Base-by-base conservation (phyloP, 192 early-diverging fungal genomes). In the Allomyces javanicus region DNA sequence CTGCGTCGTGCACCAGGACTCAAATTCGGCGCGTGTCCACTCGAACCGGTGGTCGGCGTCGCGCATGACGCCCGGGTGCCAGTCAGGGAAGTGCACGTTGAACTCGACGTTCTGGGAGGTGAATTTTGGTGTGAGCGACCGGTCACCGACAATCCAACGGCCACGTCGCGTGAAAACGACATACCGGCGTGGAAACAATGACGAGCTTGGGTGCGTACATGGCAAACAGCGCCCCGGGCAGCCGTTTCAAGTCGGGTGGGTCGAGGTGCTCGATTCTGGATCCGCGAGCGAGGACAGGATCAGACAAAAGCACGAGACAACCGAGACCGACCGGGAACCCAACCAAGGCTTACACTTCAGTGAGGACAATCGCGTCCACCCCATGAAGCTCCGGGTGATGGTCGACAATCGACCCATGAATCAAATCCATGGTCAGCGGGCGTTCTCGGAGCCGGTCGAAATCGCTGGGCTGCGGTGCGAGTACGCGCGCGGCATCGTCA, bases 1-100 rank as follows among this genome's bases (percentile, higher is more conserved):
- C 12, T 14, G 17, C 9, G 2, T 58, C 17, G 12, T n/a, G 50
- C 50, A 87, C 92, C 92, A 97, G 0, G 67, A 43, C 66, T 86
- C 66, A 73, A 97, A 97, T 70, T 93, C 83, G 23, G 68, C 69
- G 11, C 91, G 79, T n/a, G 92, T 93, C 94, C 94, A 97, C 76
- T 97, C 94, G 73, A 94, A 97, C 63, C 84, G 85, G 75, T 97
- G 94, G 73, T 97, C 94, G 44, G 77, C 79, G 70, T 94, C 82
- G 40, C 94, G 79, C 62, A 92, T 82, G 11, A 83, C 86, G 44
- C 87, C 89, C 71, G 89, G 89, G 25, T 75, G 74, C 64, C 94
- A 82, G 9, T 83, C 68, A 0, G 87, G 85, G 68, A 94, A 97
- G 68, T 89, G 74, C 43, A 87, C 76, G 69, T 97, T 97, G 73